phyloP scores from a whole-genome alignment of 192 early-diverging fungal genomes.

The Backusella circina region DNA sequence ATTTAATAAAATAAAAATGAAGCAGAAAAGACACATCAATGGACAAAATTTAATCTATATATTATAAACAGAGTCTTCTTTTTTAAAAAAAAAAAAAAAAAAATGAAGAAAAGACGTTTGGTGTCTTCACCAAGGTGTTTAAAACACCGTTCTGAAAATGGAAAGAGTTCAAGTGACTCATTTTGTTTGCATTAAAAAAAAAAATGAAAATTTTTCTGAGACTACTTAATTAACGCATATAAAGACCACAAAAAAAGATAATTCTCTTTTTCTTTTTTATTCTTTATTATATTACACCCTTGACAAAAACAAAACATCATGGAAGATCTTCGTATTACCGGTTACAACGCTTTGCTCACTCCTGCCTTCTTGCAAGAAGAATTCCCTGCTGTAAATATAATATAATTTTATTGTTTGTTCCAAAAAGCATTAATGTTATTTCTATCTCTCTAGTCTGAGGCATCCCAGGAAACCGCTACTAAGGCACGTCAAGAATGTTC shows the following conservation, averaged over 20 bases:
- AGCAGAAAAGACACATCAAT: background rate
- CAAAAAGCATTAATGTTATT: background rate
- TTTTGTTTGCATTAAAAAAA: background rate
- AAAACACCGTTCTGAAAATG: background rate
- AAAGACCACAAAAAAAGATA: background rate
- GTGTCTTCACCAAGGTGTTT: background rate
- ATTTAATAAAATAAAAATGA: no score
- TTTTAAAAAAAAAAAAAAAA: background rate
- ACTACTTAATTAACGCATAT: background rate
- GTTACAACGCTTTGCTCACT: conserved; percentile 89
- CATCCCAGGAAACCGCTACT: conserved; percentile 40
- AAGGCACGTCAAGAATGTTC: conserved; percentile 58
- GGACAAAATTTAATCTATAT: background rate
- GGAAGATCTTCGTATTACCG: conserved; percentile 86
- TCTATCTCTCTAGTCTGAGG: conserved; percentile 3
- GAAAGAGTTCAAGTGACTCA: background rate
- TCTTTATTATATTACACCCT: background rate
- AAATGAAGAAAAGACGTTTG: background rate
- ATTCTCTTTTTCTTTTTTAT: background rate
- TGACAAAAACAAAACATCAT: conserved; percentile 17
- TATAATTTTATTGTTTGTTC: background rate
- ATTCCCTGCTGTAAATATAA: conserved; percentile 57
- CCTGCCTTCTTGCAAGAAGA: conserved; percentile 90
- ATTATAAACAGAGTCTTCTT: background rate
- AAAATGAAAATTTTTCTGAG: background rate